Base-by-base conservation (phyloP, 306 rosid genomes). In the Trifolium pratense region DNA sequence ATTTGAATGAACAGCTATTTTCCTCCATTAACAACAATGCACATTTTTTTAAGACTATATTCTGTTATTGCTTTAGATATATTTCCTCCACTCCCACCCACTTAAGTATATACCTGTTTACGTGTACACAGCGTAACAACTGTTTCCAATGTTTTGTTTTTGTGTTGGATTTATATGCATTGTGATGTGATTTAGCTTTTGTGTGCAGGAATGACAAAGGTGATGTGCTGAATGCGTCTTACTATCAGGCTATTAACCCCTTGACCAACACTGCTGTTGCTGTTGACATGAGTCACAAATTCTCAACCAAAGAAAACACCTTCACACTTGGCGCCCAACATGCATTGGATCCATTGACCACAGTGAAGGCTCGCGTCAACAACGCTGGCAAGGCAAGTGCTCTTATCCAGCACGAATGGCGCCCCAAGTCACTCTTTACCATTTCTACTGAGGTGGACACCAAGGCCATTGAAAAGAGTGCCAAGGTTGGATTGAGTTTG, bases 371-470 rank as follows among this genome's bases (percentile, higher is more conserved):
- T 15, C 90, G 96, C 1, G 88, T 88, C 59, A 93, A 88, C 91
- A 93, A 89, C 76, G 59, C 49, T 18, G 98, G 97, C 69, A 86
- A 63, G 83, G 92, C 87, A 16, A 91, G 83, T 67, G 98, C 98
- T 70, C 97, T 93, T 49, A 84, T 93, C 83, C 98, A 89, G 92
- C 97, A 93, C 2, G 97, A 93, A 82, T 93, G 98, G 98, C 97
- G 98, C 17, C 98, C 98, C 63, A 93, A 91, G 32, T 93, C 98
- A 2, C 74, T 89, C 63, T 79, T 93, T 77, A 88, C 97, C 52
- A 58, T 93, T 69, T 86, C 97, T 16, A 96, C 96, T 32, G 98
- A 91, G 89, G 94, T 93, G 29, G 98, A 93, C 84, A 85, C 97
- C 66, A 87, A 80, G 83, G 88, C 96, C 43, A 84, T 93, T 62